Percentiles rank a stretch among this genome's conserved stretches.
These are phyloP conservation scores for Heterobasidion irregulare DNA, from an alignment of 1,284 basidiomycete genomes.

Conservation along the genomic window DNA sequence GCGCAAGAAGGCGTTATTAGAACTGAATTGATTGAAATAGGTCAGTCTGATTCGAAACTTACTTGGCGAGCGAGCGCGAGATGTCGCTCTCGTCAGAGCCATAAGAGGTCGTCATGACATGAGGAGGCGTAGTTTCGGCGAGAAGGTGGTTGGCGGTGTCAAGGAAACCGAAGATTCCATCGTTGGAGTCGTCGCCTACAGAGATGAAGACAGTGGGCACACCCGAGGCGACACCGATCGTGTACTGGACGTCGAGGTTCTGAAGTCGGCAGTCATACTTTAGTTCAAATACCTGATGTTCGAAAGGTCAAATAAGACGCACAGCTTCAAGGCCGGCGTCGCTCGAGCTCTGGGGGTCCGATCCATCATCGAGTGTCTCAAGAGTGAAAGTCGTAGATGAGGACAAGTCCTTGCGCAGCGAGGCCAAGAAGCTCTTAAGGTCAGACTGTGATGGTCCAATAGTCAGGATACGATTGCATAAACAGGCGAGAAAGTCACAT, in stretches of 20 bases:
- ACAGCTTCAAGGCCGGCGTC: slow-evolving; percentile 26
- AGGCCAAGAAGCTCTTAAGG: slow-evolving; percentile 17
- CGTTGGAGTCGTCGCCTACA: slow-evolving; percentile 18
- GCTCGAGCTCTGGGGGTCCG: slow-evolving; percentile 21
- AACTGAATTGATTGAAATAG: not conserved
- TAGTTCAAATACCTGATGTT: slow-evolving; percentile 33
- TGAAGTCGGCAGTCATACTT: not conserved
- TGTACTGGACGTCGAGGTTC: slow-evolving; percentile 31
- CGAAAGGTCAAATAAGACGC: slow-evolving; percentile 15
- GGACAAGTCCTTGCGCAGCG: slow-evolving; percentile 20
- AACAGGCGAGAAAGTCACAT: slow-evolving; percentile 10
- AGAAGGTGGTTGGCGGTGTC: slow-evolving; percentile 20
- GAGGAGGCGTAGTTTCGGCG: slow-evolving; percentile 15
- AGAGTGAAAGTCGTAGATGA: slow-evolving; percentile 1
- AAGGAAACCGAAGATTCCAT: slow-evolving; percentile 15
- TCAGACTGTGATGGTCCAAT: slow-evolving; percentile 26
- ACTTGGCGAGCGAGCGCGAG: slow-evolving; percentile 7
- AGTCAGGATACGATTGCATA: slow-evolving; percentile 29
- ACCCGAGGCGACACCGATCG: slow-evolving; percentile 50
- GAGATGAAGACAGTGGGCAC: slow-evolving; percentile 57
- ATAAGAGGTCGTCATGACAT: slow-evolving; percentile 19
- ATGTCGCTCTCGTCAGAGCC: slow-evolving; percentile 19
- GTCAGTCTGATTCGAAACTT: slow-evolving; percentile 2
- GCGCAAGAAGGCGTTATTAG: not conserved
- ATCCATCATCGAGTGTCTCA: not conserved